A percentile compares a stretch with the other conserved stretches of the same genome.
These are phyloP conservation scores for Fusarium hostae DNA, from an alignment of 2,329 filamentous ascomycete genomes.

Conservation along the genomic window DNA sequence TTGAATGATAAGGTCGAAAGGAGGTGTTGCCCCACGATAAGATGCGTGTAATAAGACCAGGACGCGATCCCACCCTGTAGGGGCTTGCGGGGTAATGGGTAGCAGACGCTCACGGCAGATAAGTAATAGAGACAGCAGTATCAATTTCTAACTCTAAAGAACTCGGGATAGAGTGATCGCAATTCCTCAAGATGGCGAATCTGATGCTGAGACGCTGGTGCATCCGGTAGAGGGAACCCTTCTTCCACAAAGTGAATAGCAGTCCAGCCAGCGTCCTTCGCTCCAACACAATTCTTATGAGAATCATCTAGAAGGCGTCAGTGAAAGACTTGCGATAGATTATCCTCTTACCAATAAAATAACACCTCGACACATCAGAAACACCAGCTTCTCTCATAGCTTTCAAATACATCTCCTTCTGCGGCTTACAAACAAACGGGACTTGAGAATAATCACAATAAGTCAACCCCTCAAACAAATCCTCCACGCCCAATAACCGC, in stretches of 20 bases:
- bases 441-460: slow-evolving; percentile 86
- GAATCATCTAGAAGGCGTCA: slow-evolving; percentile 76
- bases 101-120: background rate
- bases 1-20: rapidly evolving
- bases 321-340: rapidly evolving
- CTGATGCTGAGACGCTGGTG: slow-evolving; percentile 75
- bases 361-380: slow-evolving; percentile 77
- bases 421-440: slow-evolving; percentile 87
- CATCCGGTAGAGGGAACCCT: slow-evolving; percentile 69
- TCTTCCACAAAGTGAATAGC: slow-evolving; percentile 87
- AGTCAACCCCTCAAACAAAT: slow-evolving; percentile 93
- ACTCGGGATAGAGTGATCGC: slow-evolving; percentile 78
- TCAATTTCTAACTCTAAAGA: slow-evolving; percentile 72
- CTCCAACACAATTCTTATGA: slow-evolving; percentile 79
- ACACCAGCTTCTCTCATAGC: slow-evolving; percentile 83
- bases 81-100: background rate
- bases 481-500: slow-evolving; percentile 80
- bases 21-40: background rate
- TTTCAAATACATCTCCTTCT: slow-evolving; percentile 83
- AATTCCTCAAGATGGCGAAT: slow-evolving; percentile 83
- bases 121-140: background rate
- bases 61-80: background rate
- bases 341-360: slow-evolving; percentile 84
- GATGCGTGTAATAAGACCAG: background rate
- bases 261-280: slow-evolving; percentile 86